phyloP scores from a whole-genome alignment of 106 monocot species.

The Xerophyta viscosa region DNA sequence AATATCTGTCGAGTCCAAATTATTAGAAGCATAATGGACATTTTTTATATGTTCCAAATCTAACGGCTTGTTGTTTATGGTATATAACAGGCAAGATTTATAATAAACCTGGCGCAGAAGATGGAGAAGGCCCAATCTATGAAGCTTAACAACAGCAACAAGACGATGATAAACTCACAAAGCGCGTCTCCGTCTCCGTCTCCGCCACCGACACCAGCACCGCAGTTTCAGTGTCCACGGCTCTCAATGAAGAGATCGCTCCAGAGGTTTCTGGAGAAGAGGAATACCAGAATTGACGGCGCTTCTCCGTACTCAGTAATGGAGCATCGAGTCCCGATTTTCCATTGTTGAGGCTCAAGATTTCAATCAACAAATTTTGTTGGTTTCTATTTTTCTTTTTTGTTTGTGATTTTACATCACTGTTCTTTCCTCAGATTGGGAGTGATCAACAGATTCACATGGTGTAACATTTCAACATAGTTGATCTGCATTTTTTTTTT shows the following conservation, averaged over 20 bases:
- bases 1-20: too few species aligned
- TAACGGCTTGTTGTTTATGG: background rate
- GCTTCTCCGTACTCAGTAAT: background rate
- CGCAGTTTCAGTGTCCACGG: background rate
- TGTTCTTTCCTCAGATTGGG: too few species aligned
- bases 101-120: constrained; percentile 4
- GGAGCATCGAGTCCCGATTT: background rate
- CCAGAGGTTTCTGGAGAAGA: constrained; percentile 25
- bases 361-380: background rate
- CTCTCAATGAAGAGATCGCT: constrained; percentile 35
- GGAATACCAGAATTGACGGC: background rate
- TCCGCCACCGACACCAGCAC: background rate
- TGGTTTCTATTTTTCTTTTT: background rate
- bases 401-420: too few species aligned
- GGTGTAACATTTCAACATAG: too few species aligned
- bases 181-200: background rate
- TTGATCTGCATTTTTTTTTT: too few species aligned
- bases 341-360: background rate
- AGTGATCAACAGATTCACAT: too few species aligned
- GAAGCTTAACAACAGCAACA: background rate
- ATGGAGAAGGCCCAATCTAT: background rate
- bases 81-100: constrained; percentile 3
- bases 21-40: too few species aligned
- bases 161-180: too few species aligned
- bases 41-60: background rate